Conservation (phyloP, 257 asterid species). For the Misopates orontium region DNA sequence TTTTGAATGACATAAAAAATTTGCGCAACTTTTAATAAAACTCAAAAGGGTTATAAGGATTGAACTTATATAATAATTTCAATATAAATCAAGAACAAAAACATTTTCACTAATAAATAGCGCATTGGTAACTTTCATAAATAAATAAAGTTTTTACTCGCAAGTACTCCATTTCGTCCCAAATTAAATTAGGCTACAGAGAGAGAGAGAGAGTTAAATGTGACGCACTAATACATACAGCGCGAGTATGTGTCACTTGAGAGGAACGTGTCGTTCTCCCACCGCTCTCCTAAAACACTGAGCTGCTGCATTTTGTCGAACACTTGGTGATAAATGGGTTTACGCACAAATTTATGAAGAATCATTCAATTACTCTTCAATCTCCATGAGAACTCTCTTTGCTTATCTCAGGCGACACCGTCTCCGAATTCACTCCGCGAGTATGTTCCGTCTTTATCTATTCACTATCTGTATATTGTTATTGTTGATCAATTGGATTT, state of each 20-base stretch:
- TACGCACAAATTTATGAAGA: constrained; percentile 11
- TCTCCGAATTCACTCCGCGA: constrained; percentile 34
- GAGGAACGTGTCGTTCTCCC: constrained; percentile 14
- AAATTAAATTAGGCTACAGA: too few species aligned
- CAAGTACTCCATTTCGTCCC: too few species aligned
- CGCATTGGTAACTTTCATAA: too few species aligned
- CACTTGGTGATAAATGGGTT: constrained; percentile 29
- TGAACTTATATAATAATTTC: too few species aligned
- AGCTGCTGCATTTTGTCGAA: constrained; percentile 13
- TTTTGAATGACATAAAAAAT: too few species aligned
- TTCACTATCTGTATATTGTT: background rate
- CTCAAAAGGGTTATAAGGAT: too few species aligned
- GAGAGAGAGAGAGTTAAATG: too few species aligned
- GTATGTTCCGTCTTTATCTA: constrained; percentile 39
- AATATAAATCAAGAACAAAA: too few species aligned
- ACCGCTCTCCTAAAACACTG: too few species aligned
- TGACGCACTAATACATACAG: background rate
- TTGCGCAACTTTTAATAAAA: too few species aligned
- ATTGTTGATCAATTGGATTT: constrained; percentile 8
- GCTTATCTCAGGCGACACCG: constrained; percentile 41
- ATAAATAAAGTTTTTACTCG: too few species aligned
- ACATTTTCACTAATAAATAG: too few species aligned
- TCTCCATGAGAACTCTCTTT: constrained; percentile 43
- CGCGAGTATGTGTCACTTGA: background rate
- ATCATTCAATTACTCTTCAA: constrained; percentile 17